Conservation (phyloP, 192 early-diverging fungal genomes). For the Mortierella alpina region DNA sequence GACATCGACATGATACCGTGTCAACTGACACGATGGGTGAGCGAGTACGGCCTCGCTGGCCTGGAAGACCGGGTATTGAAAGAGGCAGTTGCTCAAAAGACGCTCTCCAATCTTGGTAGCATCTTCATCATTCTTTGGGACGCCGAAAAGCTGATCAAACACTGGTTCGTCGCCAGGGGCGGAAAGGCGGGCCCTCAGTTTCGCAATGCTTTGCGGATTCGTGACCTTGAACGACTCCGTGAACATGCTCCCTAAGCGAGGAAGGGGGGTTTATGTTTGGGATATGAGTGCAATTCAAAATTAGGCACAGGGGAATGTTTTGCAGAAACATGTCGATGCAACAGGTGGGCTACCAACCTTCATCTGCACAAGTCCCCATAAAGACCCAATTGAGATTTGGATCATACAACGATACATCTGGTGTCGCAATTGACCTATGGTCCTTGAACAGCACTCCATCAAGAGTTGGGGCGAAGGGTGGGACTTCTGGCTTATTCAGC, state of each 20-base stretch:
- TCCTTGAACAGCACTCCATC: constrained; percentile 11
- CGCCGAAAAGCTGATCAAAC: constrained; percentile 8
- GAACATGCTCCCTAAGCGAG: background rate
- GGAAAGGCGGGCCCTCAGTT: background rate
- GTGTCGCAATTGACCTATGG: background rate
- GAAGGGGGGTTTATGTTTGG: background rate
- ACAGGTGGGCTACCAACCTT: background rate
- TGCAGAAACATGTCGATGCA: background rate
- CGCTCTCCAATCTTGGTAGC: background rate
- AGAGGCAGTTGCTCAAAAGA: background rate
- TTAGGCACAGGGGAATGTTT: background rate
- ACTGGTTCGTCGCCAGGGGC: background rate
- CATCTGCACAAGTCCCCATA: constrained; percentile 9
- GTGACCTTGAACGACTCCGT: background rate
- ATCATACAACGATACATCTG: constrained; percentile 5
- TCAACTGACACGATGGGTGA: constrained; percentile 5
- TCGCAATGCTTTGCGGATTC: background rate
- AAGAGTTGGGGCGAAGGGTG: background rate
- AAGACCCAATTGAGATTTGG: constrained; percentile 9
- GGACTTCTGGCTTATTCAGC: background rate
- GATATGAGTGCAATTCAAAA: background rate
- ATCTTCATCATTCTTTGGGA: background rate
- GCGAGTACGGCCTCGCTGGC: constrained; percentile 3
- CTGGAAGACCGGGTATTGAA: background rate
- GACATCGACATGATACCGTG: constrained; percentile 10